Base-by-base conservation (phyloP, 768 basidiomycete species). In the Tricholoma sp. region DNA sequence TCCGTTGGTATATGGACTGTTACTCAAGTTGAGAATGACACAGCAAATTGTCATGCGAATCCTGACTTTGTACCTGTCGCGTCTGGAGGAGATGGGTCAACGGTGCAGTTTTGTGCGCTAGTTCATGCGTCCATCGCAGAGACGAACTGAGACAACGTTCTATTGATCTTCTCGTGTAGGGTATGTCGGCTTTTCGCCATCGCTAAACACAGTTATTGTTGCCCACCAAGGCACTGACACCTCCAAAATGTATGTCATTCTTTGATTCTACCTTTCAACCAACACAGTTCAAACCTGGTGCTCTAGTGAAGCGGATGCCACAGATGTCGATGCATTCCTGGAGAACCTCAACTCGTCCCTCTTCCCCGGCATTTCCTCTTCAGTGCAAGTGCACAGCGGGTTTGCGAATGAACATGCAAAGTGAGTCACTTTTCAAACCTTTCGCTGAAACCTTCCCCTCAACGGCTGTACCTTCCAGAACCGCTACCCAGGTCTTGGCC, bases 291-390 rank as follows among this genome's bases (percentile, higher is more conserved):
- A 5, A 43, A 52, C 29, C 22, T 39, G 18, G 35, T 32, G 22
- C n/a, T 16, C 54, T 50, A 79, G 77, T 22, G 51, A 71, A 41
- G 68, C 79, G 1, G 56, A 71, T 22, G 61, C 73, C 22, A 80
- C 79, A 1, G 77, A 81, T 58, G 59, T 58, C 18, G 64, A 75
- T 45, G 64, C 71, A 21, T 52, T 73, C 57, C 62, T 74, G 39
- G 60, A 60, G 19, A 60, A 54, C 4, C 69, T 79, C 9, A 65
- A 75, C 58, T 41, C 74, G 2, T 64, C 70, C 5, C 65, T 80
- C 3, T 83, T 81, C 69, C 79, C 80, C n/a, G 78, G 77, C 0
- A 53, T 81, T 19, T 66, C 67, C 43, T 67, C 72, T n/a, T 68
- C 65, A n/a, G 65, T 81, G 22, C 57, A 74, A 56, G 76, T 74